phyloP scores from a whole-genome alignment of 176 grass and related monocot genomes.

The Juncus effusus region DNA sequence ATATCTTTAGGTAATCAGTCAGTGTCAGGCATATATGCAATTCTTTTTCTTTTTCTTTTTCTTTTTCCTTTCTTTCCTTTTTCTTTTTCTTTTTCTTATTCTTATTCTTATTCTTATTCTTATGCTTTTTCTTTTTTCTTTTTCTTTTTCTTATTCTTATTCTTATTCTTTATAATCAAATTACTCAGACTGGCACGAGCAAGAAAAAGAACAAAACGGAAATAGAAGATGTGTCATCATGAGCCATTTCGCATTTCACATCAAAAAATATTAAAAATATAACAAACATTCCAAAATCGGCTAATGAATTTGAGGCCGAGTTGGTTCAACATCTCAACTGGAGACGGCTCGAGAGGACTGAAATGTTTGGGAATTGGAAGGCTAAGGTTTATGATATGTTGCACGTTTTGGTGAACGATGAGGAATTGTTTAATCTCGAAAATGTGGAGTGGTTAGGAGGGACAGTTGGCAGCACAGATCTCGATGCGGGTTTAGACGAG shows the following conservation, averaged over 20 bases:
- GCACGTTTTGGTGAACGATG: constrained; percentile 81
- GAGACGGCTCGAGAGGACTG: constrained; percentile 73
- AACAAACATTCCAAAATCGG: constrained; percentile 66
- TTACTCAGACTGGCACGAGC: constrained; percentile 28
- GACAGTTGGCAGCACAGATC: constrained; percentile 21
- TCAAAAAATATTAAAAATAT: constrained; percentile 46
- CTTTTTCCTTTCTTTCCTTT: too few relatives aligned
- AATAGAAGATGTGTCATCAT: constrained; percentile 60
- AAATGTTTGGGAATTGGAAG: constrained; percentile 80
- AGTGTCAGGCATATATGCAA: too few relatives aligned
- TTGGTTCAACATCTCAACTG: constrained; percentile 83
- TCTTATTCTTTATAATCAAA: constrained; percentile 30
- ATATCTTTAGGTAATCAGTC: too few relatives aligned
- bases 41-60: too few relatives aligned
- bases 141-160: background rate
- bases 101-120: too few relatives aligned
- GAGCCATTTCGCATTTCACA: constrained; percentile 65
- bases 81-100: too few relatives aligned
- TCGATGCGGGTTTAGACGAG: constrained; percentile 70
- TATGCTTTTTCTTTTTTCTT: too few relatives aligned
- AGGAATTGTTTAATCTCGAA: constrained; percentile 79
- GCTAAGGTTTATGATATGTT: constrained; percentile 90
- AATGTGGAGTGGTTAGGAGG: constrained; percentile 55
- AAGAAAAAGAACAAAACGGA: constrained; percentile 38
- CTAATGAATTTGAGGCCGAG: constrained; percentile 97